phyloP scores from a whole-genome alignment of 176 grass and related monocot species.

The Aegilops sharonensis region DNA sequence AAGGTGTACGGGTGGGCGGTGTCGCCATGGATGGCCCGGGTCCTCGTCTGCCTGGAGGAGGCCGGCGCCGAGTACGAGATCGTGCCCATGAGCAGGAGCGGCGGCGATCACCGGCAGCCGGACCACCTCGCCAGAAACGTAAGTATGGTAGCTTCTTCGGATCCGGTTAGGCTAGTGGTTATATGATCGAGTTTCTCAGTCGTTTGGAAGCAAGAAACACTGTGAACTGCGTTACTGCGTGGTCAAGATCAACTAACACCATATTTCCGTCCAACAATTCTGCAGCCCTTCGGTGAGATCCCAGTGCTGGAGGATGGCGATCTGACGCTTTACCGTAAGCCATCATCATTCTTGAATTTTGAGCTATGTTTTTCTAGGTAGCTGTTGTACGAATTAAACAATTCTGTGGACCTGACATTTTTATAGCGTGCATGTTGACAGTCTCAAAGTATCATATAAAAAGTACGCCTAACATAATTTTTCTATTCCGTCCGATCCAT shows the following conservation, averaged over 20 bases:
- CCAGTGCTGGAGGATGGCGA: conserved; percentile 12
- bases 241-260: too few species aligned
- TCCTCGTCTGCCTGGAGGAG: conserved; percentile 54
- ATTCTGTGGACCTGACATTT: neutral
- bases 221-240: too few species aligned
- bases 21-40: conserved; percentile 40
- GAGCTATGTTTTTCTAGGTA: neutral
- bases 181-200: too few species aligned
- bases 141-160: neutral
- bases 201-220: too few species aligned
- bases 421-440: too few species aligned
- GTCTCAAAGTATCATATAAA: too few species aligned
- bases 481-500: too few species aligned
- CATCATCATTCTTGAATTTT: neutral
- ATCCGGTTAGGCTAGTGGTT: neutral
- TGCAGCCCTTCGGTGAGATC: conserved; percentile 46
- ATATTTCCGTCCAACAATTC: too few species aligned
- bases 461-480: too few species aligned
- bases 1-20: conserved; percentile 47
- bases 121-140: conserved; percentile 60
- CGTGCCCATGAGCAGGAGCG: conserved; percentile 29
- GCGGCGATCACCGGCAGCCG: conserved; percentile 43
- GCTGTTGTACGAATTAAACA: neutral
- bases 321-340: conserved; percentile 40
- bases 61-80: conserved; percentile 45